Evolutionary conservation across 768 basidiomycete species (phyloP).

Genomic region (Tylopilus felleus): DNA sequence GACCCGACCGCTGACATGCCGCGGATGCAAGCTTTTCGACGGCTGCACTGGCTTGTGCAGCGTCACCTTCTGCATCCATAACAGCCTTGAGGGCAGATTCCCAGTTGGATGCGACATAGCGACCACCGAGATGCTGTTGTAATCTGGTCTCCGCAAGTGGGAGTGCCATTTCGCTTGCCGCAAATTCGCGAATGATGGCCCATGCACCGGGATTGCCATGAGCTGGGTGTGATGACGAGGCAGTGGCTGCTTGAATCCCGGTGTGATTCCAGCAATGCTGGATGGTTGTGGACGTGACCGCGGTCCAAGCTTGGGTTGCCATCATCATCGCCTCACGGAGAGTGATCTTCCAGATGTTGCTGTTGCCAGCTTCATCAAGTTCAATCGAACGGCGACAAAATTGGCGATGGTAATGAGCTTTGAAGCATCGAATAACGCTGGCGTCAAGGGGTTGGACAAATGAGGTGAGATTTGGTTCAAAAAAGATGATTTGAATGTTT

Average conservation of each 20-base stretch:
- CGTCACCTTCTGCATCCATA: background rate
- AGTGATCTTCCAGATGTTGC: background rate
- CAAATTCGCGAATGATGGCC: constrained; percentile 8
- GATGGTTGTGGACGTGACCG: background rate
- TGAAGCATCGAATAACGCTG: background rate
- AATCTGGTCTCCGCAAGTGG: background rate
- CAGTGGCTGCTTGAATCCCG: background rate
- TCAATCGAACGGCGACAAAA: background rate
- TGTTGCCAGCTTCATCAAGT: background rate
- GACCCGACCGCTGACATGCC: no score
- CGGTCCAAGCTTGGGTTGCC: background rate
- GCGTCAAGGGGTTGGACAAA: background rate
- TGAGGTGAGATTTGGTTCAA: background rate
- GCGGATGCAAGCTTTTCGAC: no score
- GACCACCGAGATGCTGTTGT: background rate
- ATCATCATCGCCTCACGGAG: background rate
- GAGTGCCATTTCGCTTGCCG: background rate
- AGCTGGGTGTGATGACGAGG: background rate
- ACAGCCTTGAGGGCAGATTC: background rate
- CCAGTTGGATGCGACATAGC: background rate
- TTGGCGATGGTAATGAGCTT: background rate
- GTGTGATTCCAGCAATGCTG: background rate
- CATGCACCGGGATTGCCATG: constrained; percentile 8
- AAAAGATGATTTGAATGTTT: background rate
- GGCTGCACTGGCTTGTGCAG: no score